phyloP scores from a whole-genome alignment of 2,329 filamentous ascomycete species.

The Epicoccum nigrum region DNA sequence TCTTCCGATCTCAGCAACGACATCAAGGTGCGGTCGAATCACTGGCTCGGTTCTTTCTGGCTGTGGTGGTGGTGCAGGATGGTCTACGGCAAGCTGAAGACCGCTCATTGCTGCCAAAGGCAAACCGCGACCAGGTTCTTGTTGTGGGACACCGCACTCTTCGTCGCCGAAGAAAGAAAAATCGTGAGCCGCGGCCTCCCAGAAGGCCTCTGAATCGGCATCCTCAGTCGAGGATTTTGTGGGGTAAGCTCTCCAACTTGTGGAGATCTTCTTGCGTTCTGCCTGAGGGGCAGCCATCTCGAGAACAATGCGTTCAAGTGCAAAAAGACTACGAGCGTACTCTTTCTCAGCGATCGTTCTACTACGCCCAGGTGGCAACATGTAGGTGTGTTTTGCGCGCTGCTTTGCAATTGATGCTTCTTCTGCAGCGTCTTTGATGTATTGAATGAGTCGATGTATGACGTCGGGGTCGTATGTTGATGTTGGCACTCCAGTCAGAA shows the following conservation, averaged over 20 bases:
- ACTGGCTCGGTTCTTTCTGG: conserved; percentile 3
- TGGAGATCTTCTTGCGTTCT: conserved; percentile 46
- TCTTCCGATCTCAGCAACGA: conserved; percentile 59
- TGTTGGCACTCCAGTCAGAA: conserved; percentile 63
- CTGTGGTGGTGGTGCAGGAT: conserved; percentile 16
- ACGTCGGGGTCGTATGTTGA: conserved; percentile 52
- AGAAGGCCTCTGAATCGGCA: conserved; percentile 63
- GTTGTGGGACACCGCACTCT: conserved; percentile 59
- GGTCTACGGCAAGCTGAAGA: conserved; percentile 41
- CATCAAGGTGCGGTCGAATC: conserved; percentile 49
- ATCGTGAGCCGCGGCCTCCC: conserved; percentile 64
- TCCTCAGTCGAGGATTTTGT: conserved; percentile 65
- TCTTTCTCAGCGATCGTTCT: conserved; percentile 57
- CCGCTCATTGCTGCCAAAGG: conserved; percentile 56
- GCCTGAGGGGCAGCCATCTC: conserved; percentile 50
- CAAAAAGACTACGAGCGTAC: conserved; percentile 60
- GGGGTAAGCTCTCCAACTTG: conserved; percentile 53
- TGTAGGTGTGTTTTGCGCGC: conserved; percentile 62
- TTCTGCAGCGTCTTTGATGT: conserved; percentile 63
- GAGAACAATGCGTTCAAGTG: conserved; percentile 61
- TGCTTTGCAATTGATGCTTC: conserved; percentile 60
- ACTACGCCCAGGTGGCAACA: conserved; percentile 62
- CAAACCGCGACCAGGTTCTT: conserved; percentile 52
- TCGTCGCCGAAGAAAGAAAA: conserved; percentile 67
- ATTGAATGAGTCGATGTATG: conserved; percentile 54